phyloP scores from a whole-genome alignment of 441 rosid genomes.

The Arabidopsis lyrata region DNA sequence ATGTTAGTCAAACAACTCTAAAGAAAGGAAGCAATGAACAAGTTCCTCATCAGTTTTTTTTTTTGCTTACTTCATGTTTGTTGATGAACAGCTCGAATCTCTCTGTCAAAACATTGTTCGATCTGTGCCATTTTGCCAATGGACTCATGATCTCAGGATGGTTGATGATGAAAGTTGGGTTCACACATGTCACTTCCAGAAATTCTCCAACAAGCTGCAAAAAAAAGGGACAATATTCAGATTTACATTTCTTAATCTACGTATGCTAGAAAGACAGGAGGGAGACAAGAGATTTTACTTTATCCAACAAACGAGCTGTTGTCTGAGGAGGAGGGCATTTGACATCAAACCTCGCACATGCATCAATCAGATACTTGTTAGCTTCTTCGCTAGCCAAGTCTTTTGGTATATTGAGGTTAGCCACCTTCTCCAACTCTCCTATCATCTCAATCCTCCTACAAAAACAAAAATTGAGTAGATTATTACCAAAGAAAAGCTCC shows the following conservation, averaged over 20 bases:
- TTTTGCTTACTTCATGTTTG: constrained; percentile 72
- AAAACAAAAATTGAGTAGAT: constrained; percentile 32
- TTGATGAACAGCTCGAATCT: constrained; percentile 86
- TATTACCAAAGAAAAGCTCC: neutral
- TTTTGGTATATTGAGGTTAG: constrained; percentile 78
- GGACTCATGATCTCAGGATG: constrained; percentile 99
- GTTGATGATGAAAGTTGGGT: constrained; percentile 86
- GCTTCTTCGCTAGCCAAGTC: constrained; percentile 79
- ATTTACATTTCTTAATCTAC: neutral
- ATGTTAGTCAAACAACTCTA: constrained; percentile 3
- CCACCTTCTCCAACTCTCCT: constrained; percentile 76
- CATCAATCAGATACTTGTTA: constrained; percentile 67
- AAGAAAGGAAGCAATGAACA: neutral
- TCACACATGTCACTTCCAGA: constrained; percentile 82
- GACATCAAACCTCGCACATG: constrained; percentile 71
- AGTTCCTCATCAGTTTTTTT: neutral
- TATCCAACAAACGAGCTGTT: constrained; percentile 78
- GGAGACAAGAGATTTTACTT: constrained; percentile 52
- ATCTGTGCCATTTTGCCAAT: constrained; percentile 92
- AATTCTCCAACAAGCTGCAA: constrained; percentile 86
- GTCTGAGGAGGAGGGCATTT: constrained; percentile 91
- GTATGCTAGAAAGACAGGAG: constrained; percentile 15
- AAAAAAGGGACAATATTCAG: constrained; percentile 14
- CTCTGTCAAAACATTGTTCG: constrained; percentile 71
- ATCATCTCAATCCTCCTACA: constrained; percentile 85